Base-by-base conservation (phyloP, 2,329 filamentous ascomycete species). In the Pseudogymnoascus sp. region DNA sequence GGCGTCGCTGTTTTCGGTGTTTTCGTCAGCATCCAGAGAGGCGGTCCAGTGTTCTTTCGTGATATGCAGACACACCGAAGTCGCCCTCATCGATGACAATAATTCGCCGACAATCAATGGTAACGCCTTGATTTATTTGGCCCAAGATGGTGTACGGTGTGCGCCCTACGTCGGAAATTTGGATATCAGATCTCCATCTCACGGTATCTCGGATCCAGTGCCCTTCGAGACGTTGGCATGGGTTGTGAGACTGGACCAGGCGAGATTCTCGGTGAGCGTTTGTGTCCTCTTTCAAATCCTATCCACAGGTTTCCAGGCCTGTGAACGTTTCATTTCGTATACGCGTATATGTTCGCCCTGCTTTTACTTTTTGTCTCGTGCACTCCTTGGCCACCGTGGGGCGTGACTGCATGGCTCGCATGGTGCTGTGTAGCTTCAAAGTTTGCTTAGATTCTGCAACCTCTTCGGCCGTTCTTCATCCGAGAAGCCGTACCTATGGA, bases 361-460 rank as follows among this genome's bases (percentile, higher is more conserved):
- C 26, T 54, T 50, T 54, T 54, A 17, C 15, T 21, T 21, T 15
- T 54, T 54, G 44, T 54, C 26, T 54, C 44, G 31, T 54, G n/a
- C 44, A 33, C 44, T 33, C n/a, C 26, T 54, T 33, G n/a, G n/a
- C 26, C 26, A 26, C 7, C 44, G 26, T 33, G 44, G 26, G 44
- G 44, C 44, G 26, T 54, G 44, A 54, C 44, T 33, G 44, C 26
- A 54, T 54, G 26, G 26, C 26, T 31, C 44, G 26, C 44, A 54
- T 54, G 44, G 44, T 33, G 44, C 17, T 54, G 26, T 33, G 44
- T 54, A 54, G 44, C 44, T 54, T 31, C 44, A 31, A 17, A 33
- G 44, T 33, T 54, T 54, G 44, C 26, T 54, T 54, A 54, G 44
- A 54, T 54, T 31, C 26, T 54, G 44, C 26, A 54, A 54, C 44